Evolutionary conservation across 768 basidiomycete genomes (phyloP).

Genomic region (Mycena rebaudengoi): DNA sequence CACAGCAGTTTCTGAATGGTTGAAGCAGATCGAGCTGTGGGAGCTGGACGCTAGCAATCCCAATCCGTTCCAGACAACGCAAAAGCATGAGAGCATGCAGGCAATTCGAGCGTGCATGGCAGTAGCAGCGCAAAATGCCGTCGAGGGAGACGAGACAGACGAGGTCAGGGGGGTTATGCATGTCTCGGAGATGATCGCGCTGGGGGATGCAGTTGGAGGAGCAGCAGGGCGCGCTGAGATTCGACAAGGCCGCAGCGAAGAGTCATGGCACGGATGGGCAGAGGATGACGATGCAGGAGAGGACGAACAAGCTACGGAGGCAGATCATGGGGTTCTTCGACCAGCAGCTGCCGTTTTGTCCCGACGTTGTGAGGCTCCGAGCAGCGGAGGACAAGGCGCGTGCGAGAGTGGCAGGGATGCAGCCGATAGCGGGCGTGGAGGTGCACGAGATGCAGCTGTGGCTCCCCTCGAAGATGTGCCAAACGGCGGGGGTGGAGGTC

Average conservation of each 20-base stretch:
- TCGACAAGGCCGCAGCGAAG: background rate
- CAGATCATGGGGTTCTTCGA: conserved; percentile 12
- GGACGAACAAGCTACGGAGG: conserved; percentile 31
- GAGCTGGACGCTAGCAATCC: too few relatives aligned
- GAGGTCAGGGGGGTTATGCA: background rate
- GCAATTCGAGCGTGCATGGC: background rate
- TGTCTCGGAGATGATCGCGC: background rate
- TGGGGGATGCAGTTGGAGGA: too few relatives aligned
- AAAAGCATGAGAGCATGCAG: background rate
- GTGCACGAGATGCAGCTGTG: background rate
- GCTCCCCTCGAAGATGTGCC: background rate
- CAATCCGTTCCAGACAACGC: background rate
- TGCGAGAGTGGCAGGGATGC: background rate
- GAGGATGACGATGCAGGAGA: conserved; percentile 38
- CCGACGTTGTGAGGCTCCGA: background rate
- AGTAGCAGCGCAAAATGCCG: background rate
- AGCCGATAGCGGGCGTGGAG: background rate
- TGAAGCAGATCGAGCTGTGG: background rate
- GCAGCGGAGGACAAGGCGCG: background rate
- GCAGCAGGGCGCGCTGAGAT: background rate
- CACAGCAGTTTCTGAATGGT: background rate
- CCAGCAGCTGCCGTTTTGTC: background rate
- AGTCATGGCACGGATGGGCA: conserved; percentile 23
- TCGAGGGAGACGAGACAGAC: background rate
- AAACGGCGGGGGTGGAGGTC: background rate